phyloP scores from a whole-genome alignment of 148 eudicot species.

The Cornus suecica region DNA sequence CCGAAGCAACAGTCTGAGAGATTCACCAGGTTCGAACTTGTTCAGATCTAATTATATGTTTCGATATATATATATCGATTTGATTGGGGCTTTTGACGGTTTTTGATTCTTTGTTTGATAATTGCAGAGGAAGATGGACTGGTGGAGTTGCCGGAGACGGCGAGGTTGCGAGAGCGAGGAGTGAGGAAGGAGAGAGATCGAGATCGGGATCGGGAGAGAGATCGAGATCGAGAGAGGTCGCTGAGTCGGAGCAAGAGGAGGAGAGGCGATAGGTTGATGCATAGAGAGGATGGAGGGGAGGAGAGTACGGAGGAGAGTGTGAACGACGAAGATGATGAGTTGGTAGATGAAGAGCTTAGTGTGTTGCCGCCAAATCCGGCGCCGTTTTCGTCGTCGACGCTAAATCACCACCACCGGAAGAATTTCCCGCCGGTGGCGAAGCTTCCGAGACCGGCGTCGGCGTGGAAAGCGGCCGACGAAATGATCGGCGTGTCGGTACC shows the following conservation, averaged over 20 bases:
- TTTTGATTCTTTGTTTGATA: slow-evolving; percentile 15
- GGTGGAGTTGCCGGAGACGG: slow-evolving; percentile 50
- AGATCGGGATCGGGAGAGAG: slow-evolving; percentile 54
- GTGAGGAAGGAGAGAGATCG: slow-evolving; percentile 61
- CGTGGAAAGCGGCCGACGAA: slow-evolving; percentile 84
- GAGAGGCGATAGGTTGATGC: slow-evolving; percentile 48
- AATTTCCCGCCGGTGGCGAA: slow-evolving; percentile 58
- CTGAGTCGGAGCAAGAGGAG: slow-evolving; percentile 48
- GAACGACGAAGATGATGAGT: slow-evolving; percentile 72
- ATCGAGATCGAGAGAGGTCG: slow-evolving; percentile 35
- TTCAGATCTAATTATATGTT: slow-evolving; percentile 26
- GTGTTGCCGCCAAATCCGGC: slow-evolving; percentile 44
- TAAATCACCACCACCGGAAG: slow-evolving; percentile 44
- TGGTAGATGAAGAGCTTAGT: slow-evolving; percentile 42
- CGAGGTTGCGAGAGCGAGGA: slow-evolving; percentile 56
- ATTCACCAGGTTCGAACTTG: slow-evolving; percentile 61
- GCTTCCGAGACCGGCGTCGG: slow-evolving; percentile 45
- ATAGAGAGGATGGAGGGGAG: slow-evolving; percentile 43
- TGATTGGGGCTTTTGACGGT: slow-evolving; percentile 4
- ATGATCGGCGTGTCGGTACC: slow-evolving; percentile 85
- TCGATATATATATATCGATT: neutral
- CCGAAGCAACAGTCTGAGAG: slow-evolving; percentile 51
- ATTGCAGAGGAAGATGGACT: slow-evolving; percentile 71
- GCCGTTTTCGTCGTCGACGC: slow-evolving; percentile 1
- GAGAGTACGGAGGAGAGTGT: slow-evolving; percentile 79